Evolutionary conservation across 2,329 filamentous ascomycete genomes (phyloP).

Genomic region (Alternaria brassicicola): DNA sequence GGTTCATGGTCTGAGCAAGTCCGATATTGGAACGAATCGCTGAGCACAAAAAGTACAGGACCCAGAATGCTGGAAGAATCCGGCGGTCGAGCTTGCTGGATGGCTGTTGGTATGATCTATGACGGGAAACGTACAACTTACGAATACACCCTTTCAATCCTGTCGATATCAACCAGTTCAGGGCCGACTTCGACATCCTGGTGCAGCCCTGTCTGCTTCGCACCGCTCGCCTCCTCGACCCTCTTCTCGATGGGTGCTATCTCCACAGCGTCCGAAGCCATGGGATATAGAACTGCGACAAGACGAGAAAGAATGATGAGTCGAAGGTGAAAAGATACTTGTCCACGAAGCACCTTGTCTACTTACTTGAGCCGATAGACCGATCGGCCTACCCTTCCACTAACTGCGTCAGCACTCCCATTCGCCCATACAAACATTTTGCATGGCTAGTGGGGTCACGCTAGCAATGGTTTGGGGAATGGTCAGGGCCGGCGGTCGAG

Average conservation of each 20-base stretch:
- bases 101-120: conserved; percentile 7
- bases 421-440: conserved; percentile 25
- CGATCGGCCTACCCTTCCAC: conserved; percentile 12
- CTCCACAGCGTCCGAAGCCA: conserved; percentile 30
- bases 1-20: conserved; percentile 94
- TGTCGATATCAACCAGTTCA: conserved; percentile 43
- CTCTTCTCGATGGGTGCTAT: conserved; percentile 26
- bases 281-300: conserved; percentile 8
- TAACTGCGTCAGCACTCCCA: conserved; percentile 2
- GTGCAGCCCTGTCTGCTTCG: conserved; percentile 36
- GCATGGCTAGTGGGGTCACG: conserved; percentile 26
- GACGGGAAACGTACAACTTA: conserved; percentile 19
- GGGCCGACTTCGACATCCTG: conserved; percentile 43
- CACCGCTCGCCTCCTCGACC: conserved; percentile 15
- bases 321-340: not conserved
- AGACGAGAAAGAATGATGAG: conserved; percentile 14
- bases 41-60: conserved; percentile 89
- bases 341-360: not conserved
- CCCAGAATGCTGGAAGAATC: conserved; percentile 78
- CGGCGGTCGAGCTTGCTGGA: conserved; percentile 63
- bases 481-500: conserved; percentile 8
- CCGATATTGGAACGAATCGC: conserved; percentile 91
- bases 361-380: conserved; percentile 26
- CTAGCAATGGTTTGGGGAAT: conserved; percentile 26
- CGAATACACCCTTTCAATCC: conserved; percentile 48